Evolutionary conservation across 306 rosid genomes (phyloP).

Genomic region (Cicer judaicum): DNA sequence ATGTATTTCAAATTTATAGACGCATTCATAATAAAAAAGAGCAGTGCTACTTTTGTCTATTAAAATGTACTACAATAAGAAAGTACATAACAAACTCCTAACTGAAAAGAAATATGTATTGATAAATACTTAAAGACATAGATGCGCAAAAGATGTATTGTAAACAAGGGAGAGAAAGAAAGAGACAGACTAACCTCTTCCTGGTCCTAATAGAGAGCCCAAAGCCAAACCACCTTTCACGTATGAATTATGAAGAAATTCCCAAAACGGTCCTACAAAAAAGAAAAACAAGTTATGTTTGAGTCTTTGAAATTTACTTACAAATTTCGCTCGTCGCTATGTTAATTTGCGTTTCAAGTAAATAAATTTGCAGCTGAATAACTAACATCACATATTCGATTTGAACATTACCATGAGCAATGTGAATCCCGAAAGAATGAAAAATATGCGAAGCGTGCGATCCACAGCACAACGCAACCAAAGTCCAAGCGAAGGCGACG

Average conservation of each 20-base stretch:
- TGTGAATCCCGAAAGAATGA: conserved; percentile 86
- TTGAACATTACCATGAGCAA: conserved; percentile 70
- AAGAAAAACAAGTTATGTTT: conserved; percentile 18
- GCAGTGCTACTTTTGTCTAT: neutral
- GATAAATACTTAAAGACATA: neutral
- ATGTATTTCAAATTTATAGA: neutral
- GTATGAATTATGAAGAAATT: conserved; percentile 83
- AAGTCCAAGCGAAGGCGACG: conserved; percentile 90
- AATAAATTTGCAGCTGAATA: conserved; percentile 6
- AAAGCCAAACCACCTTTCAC: conserved; percentile 84
- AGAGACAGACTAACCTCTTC: conserved; percentile 74
- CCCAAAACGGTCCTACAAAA: conserved; percentile 63
- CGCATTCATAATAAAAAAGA: conserved; percentile 11
- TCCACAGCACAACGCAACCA: conserved; percentile 94
- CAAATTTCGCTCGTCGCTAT: neutral
- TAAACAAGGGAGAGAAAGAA: conserved; percentile 38
- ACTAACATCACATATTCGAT: neutral
- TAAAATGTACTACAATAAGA: neutral
- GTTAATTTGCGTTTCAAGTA: neutral
- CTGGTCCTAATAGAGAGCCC: conserved; percentile 89
- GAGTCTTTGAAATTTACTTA: conserved; percentile 1
- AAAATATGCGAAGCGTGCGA: conserved; percentile 89
- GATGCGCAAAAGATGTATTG: conserved; percentile 30
- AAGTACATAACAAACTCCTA: neutral
- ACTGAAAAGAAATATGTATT: too few relatives aligned